Base-by-base conservation (phyloP, 2,329 filamentous ascomycete genomes). In the Trichoderma asperellum region DNA sequence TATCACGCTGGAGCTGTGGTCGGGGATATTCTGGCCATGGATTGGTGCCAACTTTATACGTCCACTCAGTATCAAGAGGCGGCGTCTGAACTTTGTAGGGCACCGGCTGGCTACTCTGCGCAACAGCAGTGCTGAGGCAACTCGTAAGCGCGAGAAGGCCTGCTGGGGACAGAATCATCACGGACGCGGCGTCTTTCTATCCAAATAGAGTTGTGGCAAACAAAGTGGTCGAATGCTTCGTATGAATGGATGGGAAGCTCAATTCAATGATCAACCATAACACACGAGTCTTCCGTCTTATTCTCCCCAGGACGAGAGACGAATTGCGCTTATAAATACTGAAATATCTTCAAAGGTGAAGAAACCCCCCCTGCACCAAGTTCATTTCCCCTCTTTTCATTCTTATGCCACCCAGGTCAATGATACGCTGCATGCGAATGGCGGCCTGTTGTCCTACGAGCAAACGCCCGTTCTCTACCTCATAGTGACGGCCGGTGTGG, bases 1-100 rank as follows among this genome's bases (percentile, higher is more conserved):
- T 73, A 5, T 85, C 79, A 5, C 87, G 84, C 43, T 82, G 81
- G 10, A 89, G 82, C 72, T 85, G 86, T 2, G 87, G 87, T 0
- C 87, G 83, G 11, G 87, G 87, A 71, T 89, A 83, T 60, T 89
- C 85, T 2, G 84, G 84, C 86, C 86, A 88, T 0, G 86, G 85
- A 49, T 84, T 77, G 0, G 80, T 85, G 40, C 86, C 85, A 24
- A 87, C 83, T 5, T 82, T 77, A 67, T 81, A 76, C 1, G 86
- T 88, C 85, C 85, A 88, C 10, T 82, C 79, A 2, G 84, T 87
- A 71, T 84, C 82, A 2, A 85, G 79, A 0, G 81, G 83, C 16
- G 81, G 81, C 8, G 74, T 78, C 68, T 81, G 75, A 0, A 80
- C 76, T 29, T 77, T 70, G 73, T 84, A 83, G 0, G 78, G 77